Base-by-base conservation (phyloP, 2,329 filamentous ascomycete species). In the Aureobasidium sp. region DNA sequence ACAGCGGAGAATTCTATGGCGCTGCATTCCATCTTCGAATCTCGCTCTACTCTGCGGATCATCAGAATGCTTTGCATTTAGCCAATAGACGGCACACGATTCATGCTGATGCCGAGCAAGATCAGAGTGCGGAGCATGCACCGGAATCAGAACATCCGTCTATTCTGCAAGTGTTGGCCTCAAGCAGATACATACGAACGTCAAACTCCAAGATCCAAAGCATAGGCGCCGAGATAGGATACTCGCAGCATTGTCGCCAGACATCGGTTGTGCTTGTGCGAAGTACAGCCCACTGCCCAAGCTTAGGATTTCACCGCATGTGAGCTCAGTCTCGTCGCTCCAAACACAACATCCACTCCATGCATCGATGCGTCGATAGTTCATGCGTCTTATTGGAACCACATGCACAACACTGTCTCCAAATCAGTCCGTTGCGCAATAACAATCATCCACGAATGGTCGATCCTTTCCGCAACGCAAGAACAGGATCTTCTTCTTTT, bases 111-210 rank as follows among this genome's bases (percentile, higher is more conserved):
- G 53, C 41, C 53, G 39, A 57, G 41, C 22, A 22, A 51, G 20
- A 22, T 17, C 25, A 34, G 9, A 29, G 41, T 45, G 53, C 39
- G 53, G 53, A 56, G 53, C 39, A 34, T 36, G 41, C 53, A 57
- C 53, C 39, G 53, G 41, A 45, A 36, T 22, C 27, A 45, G 15
- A 57, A 57, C 39, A 44, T 57, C 53, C 53, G 53, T 57, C 41
- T 45, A 25, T 4, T 34, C 39, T 36, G 20, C 39, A 9, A 39
- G 9, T 42, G 25, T 20, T 41, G 25, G 5, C 5, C 11, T 36
- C 29, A 25, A 34, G 27, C 36, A 17, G 6, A 9, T 34, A 45
- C 25, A 1, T 7, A 9, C 14, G 9, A 5, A 22, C n/a, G n/a
- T 20, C 25, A n/a, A 17, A 29, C 39, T 15, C 36, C 9, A 22